Evolutionary conservation across 2,329 filamentous ascomycete species (phyloP).

Genomic region (Xylaria sp.): DNA sequence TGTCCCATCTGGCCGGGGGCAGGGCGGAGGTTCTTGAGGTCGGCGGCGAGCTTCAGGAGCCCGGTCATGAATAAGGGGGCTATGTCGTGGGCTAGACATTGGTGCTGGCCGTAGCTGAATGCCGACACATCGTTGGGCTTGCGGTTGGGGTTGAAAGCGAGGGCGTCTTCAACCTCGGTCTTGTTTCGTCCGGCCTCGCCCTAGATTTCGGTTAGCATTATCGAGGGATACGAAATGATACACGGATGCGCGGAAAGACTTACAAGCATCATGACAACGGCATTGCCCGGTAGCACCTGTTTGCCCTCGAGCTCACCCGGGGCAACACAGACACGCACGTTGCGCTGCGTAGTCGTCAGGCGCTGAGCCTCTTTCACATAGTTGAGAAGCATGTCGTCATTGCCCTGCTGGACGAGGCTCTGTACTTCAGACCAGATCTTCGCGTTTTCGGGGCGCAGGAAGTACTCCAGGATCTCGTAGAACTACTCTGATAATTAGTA

Average conservation of each 20-base stretch:
- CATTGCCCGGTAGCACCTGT: slow-evolving; percentile 54
- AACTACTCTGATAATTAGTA: slow-evolving; percentile 49
- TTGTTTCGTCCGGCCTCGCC: slow-evolving; percentile 55
- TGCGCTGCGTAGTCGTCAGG: slow-evolving; percentile 55
- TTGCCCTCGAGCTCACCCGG: slow-evolving; percentile 54
- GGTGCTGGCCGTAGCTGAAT: slow-evolving; percentile 60
- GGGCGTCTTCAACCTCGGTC: slow-evolving; percentile 52
- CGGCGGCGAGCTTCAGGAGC: slow-evolving; percentile 56
- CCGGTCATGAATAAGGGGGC: slow-evolving; percentile 55
- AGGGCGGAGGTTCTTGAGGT: slow-evolving; percentile 58
- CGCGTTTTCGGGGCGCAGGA: slow-evolving; percentile 55
- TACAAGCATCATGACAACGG: slow-evolving; percentile 56
- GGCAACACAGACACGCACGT: slow-evolving; percentile 52
- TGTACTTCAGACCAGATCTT: slow-evolving; percentile 58
- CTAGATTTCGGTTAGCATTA: slow-evolving; percentile 44
- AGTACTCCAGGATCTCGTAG: slow-evolving; percentile 57
- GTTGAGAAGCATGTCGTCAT: slow-evolving; percentile 51
- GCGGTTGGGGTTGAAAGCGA: slow-evolving; percentile 57
- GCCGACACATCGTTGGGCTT: slow-evolving; percentile 54
- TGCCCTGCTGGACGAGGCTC: slow-evolving; percentile 50
- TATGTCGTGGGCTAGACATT: slow-evolving; percentile 57
- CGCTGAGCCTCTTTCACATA: slow-evolving; percentile 57
- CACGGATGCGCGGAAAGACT: slow-evolving; percentile 38
- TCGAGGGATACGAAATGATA: neutral
- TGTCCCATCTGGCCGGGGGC: slow-evolving; percentile 59